Evolutionary conservation across 805 yeast species (phyloP).

Genomic region (Saturnispora gosingensis): DNA sequence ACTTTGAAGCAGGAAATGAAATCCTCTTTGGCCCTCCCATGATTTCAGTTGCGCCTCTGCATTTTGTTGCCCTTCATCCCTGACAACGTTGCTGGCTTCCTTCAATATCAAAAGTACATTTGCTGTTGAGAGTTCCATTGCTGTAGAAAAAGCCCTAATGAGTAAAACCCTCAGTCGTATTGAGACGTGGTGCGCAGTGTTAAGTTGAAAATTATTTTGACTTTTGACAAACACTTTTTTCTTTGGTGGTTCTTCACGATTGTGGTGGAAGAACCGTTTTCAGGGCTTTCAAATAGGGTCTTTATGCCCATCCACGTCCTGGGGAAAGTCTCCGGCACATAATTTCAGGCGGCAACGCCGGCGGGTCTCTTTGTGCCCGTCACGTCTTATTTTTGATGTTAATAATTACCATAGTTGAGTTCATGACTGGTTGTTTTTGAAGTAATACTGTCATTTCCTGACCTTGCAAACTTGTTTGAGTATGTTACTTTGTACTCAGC

Average conservation of each 20-base stretch:
- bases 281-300: constrained; percentile 19
- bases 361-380: constrained; percentile 10
- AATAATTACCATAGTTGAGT: background rate
- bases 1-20: constrained; percentile 29
- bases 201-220: background rate
- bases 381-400: background rate
- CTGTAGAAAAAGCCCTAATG: background rate
- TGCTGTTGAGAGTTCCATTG: constrained; percentile 7
- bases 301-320: constrained; percentile 11
- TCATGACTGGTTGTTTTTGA: background rate
- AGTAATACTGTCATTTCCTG: background rate
- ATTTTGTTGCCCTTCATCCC: constrained; percentile 42
- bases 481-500: background rate
- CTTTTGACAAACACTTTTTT: constrained; percentile 2
- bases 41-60: constrained; percentile 63
- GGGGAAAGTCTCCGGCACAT: constrained; percentile 25
- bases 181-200: background rate
- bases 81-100: constrained; percentile 41
- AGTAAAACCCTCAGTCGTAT: background rate
- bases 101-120: constrained; percentile 32
- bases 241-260: background rate
- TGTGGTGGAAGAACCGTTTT: constrained; percentile 19
- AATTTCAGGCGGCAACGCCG: constrained; percentile 23
- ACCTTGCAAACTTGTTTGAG: constrained; percentile 2
- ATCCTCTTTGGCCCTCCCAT: constrained; percentile 54